Conservation (phyloP, 495 filamentous ascomycete species). For the Xylaria longipes region DNA sequence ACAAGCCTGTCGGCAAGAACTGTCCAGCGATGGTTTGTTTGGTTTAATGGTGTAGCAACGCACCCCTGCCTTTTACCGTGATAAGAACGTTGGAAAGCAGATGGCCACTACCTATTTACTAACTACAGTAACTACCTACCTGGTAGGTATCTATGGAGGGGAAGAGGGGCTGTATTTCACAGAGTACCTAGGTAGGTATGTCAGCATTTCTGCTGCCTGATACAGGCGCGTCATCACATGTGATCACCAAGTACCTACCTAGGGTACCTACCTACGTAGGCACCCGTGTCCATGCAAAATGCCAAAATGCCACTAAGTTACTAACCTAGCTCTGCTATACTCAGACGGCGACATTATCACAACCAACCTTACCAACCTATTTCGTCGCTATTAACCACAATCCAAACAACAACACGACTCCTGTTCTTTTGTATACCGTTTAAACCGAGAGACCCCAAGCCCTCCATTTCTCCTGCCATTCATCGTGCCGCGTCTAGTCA, state of each 20-base stretch:
- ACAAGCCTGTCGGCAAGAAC: not conserved
- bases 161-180: slow-evolving; percentile 11
- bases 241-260: not conserved
- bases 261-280: not conserved
- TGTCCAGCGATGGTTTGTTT: not conserved
- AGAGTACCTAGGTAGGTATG: not conserved
- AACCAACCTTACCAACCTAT: too few species aligned
- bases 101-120: too few species aligned
- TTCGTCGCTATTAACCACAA: not conserved
- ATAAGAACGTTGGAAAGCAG: too few species aligned
- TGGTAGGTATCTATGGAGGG: not conserved
- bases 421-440: not conserved
- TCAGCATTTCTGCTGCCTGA: not conserved
- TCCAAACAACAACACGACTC: not conserved
- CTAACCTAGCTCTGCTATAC: not conserved
- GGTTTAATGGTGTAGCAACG: not conserved
- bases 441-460: not conserved
- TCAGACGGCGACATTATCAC: not conserved
- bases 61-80: not conserved
- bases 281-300: slow-evolving; percentile 9
- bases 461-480: not conserved
- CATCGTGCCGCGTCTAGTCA: not conserved
- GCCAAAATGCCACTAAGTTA: too few species aligned
- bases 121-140: not conserved
- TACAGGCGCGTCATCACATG: slow-evolving; percentile 11